These are phyloP conservation scores for Stylonectria norvegica DNA, from an alignment of 2,329 filamentous ascomycete species.

Conservation along the genomic window DNA sequence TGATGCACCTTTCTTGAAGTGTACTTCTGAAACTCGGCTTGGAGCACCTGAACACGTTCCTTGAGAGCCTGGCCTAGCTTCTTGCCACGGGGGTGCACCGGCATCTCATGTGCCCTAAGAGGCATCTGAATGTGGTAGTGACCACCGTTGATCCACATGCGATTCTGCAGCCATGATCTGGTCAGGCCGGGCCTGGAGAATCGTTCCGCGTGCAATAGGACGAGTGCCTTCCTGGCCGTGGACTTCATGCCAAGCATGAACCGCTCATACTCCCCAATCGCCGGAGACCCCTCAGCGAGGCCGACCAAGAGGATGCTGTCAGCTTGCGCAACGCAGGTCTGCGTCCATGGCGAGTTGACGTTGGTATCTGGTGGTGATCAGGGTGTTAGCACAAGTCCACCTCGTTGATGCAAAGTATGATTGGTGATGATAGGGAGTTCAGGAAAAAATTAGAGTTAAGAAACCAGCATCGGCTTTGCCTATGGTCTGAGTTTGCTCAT, in stretches of 20 bases:
- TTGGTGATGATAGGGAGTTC: conserved; percentile 30
- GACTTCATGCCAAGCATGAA: conserved; percentile 97
- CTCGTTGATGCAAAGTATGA: neutral
- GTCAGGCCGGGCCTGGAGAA: conserved; percentile 84
- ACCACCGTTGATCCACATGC: conserved; percentile 96
- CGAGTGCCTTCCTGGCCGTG: conserved; percentile 87
- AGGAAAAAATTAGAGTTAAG: conserved; percentile 69
- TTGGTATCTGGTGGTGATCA: conserved; percentile 69
- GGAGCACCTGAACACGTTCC: conserved; percentile 87
- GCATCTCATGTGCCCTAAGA: conserved; percentile 72
- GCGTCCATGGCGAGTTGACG: conserved; percentile 96
- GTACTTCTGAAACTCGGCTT: conserved; percentile 97
- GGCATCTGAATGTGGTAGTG: conserved; percentile 98
- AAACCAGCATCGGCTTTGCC: conserved; percentile 54
- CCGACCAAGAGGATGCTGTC: conserved; percentile 94
- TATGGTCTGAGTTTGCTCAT: conserved; percentile 52
- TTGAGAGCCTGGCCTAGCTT: conserved; percentile 84
- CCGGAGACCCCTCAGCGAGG: conserved; percentile 82
- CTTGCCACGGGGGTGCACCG: conserved; percentile 70
- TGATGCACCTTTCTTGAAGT: conserved; percentile 90
- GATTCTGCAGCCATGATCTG: conserved; percentile 83
- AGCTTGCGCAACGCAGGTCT: conserved; percentile 94
- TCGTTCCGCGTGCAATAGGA: conserved; percentile 83
- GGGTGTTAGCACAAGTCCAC: conserved; percentile 24
- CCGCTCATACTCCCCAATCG: conserved; percentile 92